Evolutionary conservation across 1,139 yeast genomes (phyloP), one percentile per base, ranked within the genome.

Genomic region (Saccharomyces hybrid): DNA sequence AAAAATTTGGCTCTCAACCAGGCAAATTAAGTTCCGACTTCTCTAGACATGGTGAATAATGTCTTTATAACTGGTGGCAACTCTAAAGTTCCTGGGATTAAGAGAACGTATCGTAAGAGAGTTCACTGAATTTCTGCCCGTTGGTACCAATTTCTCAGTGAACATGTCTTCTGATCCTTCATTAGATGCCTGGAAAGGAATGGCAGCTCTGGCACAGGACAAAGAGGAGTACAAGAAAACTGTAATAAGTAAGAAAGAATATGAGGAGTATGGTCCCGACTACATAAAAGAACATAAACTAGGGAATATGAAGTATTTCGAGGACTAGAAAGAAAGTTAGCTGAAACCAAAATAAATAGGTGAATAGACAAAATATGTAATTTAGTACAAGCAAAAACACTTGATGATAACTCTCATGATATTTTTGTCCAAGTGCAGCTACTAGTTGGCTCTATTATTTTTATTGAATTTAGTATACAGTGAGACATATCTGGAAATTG

Each of bases 161-260:
- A 74, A 85, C 53, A 69, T 72, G 14, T 96, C 97, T 0, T 61
- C 70, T 4, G 83, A 88, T 65, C 90, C 96, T 2, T 63, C 81
- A 2, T 67, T 79, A 48, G 99, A 93, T 70, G 82, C 97, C 1
- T 95, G 99, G 99, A 83, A 78, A 61, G 99, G 99, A 24, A 91
- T 95, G 96, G 84, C 88, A 24, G 79, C 80, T 63, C 88, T 96
- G 88, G 77, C 95, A 2, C 65, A 68, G 2, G 73, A 78, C 29
- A 74, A 72, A 2, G 69, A 63, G 2, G 82, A 79, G 24, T 77
- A 81, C 46, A 67, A 75, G 48, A 63, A 72, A 1, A 74, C 83
- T 38, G 81, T 79, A 58, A 77, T 93, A 19, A 79, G 91, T 0
- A 79, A 78, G 61, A 73, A 77, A 51, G 96, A 91, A 61, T 95